These are phyloP conservation scores for Globisporangium viniferum DNA, from an alignment of 352 stramenopile genomes.

Conservation along the genomic window DNA sequence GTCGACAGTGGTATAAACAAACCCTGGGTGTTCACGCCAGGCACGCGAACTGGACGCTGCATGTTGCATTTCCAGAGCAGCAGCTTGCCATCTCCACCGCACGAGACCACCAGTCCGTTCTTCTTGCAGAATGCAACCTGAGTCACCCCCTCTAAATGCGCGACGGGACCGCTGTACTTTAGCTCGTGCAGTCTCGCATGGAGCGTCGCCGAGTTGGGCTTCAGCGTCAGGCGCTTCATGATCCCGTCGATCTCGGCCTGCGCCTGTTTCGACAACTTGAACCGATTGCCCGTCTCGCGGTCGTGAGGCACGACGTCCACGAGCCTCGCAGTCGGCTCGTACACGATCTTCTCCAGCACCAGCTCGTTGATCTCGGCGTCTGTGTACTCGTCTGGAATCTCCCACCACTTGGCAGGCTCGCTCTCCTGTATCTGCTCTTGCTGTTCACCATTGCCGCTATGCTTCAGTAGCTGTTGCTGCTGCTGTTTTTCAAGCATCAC, in stretches of 20 bases:
- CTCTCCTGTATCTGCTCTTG: slow-evolving; percentile 11
- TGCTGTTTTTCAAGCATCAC: slow-evolving; percentile 21
- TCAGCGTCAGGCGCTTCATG: slow-evolving; percentile 39
- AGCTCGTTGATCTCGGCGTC: slow-evolving; percentile 63
- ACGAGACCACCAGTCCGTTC: slow-evolving; percentile 51
- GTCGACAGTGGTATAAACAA: slow-evolving; percentile 44
- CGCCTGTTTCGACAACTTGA: slow-evolving; percentile 52
- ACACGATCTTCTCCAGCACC: slow-evolving; percentile 55
- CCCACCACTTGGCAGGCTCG: slow-evolving; percentile 71
- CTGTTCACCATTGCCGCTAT: not conserved
- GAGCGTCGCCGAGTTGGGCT: slow-evolving; percentile 43
- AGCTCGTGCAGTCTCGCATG: slow-evolving; percentile 41
- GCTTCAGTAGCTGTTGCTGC: not conserved
- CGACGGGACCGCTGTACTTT: slow-evolving; percentile 50
- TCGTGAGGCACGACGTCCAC: slow-evolving; percentile 66
- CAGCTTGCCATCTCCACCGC: slow-evolving; percentile 42
- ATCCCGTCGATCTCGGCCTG: slow-evolving; percentile 59
- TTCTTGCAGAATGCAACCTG: slow-evolving; percentile 59
- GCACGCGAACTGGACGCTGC: slow-evolving; percentile 43
- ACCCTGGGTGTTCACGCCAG: slow-evolving; percentile 54
- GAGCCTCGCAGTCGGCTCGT: slow-evolving; percentile 52
- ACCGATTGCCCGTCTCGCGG: slow-evolving; percentile 57
- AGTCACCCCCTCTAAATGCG: slow-evolving; percentile 36
- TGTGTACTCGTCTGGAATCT: slow-evolving; percentile 63
- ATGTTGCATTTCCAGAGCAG: slow-evolving; percentile 61